A percentile compares a stretch with the other conserved stretches of the same genome.
phyloP scores from a whole-genome alignment of 768 basidiomycete species.

The Daedalea quercina region DNA sequence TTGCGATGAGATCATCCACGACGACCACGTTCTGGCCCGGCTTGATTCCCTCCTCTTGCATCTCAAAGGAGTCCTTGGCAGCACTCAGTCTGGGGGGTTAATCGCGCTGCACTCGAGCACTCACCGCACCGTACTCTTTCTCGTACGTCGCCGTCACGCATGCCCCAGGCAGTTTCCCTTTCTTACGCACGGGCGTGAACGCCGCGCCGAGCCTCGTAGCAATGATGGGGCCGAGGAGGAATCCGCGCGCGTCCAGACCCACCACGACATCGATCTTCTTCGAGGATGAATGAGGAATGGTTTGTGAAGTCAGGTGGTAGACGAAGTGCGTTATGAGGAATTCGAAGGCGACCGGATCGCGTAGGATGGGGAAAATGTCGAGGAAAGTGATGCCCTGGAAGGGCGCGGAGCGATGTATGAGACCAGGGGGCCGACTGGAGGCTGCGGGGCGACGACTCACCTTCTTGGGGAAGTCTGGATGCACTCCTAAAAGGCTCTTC shows the following conservation, averaged over 20 bases:
- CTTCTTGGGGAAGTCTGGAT: slow-evolving; percentile 88
- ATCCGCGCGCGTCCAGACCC: slow-evolving; percentile 93
- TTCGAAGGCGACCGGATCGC: slow-evolving; percentile 83
- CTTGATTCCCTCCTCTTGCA: slow-evolving; percentile 82
- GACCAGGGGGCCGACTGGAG: neutral
- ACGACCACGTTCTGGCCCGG: slow-evolving; percentile 81
- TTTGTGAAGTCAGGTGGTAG: slow-evolving; percentile 78
- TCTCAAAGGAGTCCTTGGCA: slow-evolving; percentile 87
- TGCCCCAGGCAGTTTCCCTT: slow-evolving; percentile 89
- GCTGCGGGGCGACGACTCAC: slow-evolving; percentile 31
- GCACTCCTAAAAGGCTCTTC: slow-evolving; percentile 47
- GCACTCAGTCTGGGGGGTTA: neutral
- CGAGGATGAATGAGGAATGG: slow-evolving; percentile 49
- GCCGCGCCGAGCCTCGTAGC: slow-evolving; percentile 87
- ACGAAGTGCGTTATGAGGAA: slow-evolving; percentile 84
- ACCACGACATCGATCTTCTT: slow-evolving; percentile 88
- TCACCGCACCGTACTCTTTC: slow-evolving; percentile 90
- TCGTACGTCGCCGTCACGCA: slow-evolving; percentile 70
- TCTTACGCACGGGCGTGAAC: slow-evolving; percentile 93
- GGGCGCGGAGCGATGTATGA: neutral
- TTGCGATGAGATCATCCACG: slow-evolving; percentile 94
- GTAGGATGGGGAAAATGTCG: slow-evolving; percentile 92
- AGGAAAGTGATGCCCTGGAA: slow-evolving; percentile 82
- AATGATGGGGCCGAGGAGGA: slow-evolving; percentile 89
- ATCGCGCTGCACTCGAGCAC: slow-evolving; percentile 16